Evolutionary conservation across 805 yeast species (phyloP).

Genomic region (Naumovozyma castellii): DNA sequence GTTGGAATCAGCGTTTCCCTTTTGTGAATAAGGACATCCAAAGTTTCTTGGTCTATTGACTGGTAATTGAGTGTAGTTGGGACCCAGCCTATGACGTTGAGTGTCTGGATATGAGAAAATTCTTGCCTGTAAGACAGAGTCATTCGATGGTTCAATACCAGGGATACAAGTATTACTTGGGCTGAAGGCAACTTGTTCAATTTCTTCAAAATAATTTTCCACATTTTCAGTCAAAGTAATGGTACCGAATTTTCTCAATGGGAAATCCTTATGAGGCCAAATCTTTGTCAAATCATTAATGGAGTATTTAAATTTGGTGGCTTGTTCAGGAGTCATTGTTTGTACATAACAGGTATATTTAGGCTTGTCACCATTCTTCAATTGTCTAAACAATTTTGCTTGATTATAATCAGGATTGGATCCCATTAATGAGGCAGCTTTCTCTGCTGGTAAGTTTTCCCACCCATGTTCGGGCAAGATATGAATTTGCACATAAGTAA

Average conservation of each 20-base stretch:
- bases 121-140: constrained; percentile 70
- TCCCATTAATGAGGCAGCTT: constrained; percentile 40
- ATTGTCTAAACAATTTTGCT: constrained; percentile 33
- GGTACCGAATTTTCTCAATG: constrained; percentile 69
- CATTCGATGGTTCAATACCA: constrained; percentile 66
- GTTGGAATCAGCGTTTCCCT: background rate
- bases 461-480: constrained; percentile 42
- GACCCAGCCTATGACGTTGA: constrained; percentile 67
- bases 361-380: constrained; percentile 42
- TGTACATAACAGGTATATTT: constrained; percentile 47
- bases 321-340: constrained; percentile 68
- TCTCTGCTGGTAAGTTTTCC: constrained; percentile 36
- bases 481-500: constrained; percentile 51
- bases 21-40: constrained; percentile 37
- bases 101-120: constrained; percentile 70
- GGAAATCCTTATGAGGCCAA: constrained; percentile 81
- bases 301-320: constrained; percentile 63
- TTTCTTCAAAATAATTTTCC: constrained; percentile 39
- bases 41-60: constrained; percentile 39
- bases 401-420: constrained; percentile 43
- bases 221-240: constrained; percentile 48
- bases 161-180: constrained; percentile 63
- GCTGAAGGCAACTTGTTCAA: constrained; percentile 55
- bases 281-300: constrained; percentile 83
- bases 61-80: constrained; percentile 58